These are phyloP conservation scores for Staphylotrichum longicolle DNA, from an alignment of 495 filamentous ascomycete species.

Conservation along the genomic window DNA sequence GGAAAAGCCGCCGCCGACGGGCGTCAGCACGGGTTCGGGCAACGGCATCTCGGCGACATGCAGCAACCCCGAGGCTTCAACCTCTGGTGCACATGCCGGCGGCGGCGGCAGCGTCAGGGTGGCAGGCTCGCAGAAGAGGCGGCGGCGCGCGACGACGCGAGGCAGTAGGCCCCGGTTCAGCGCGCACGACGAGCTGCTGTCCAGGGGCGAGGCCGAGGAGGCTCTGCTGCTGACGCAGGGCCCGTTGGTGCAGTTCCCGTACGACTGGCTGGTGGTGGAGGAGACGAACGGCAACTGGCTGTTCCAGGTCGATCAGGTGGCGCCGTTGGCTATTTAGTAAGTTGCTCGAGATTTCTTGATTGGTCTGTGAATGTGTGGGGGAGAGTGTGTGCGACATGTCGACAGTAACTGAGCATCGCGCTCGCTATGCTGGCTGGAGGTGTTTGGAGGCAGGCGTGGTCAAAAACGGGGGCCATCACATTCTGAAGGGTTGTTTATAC, in stretches of 20 bases:
- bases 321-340: slow-evolving; percentile 97
- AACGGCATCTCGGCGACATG: slow-evolving; percentile 8
- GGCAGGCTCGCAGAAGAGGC: slow-evolving; percentile 42
- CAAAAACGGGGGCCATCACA: background rate
- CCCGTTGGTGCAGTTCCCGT: slow-evolving; percentile 85
- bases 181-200: slow-evolving; percentile 61
- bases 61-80: slow-evolving; percentile 15
- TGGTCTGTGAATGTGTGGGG: background rate
- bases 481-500: background rate
- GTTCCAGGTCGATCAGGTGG: slow-evolving; percentile 92
- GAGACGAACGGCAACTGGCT: slow-evolving; percentile 95
- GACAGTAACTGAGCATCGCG: slow-evolving; percentile 12
- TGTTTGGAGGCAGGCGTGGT: background rate
- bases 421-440: background rate
- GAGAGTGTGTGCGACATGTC: background rate
- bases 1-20: slow-evolving; percentile 41
- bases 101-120: slow-evolving; percentile 11
- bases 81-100: background rate
- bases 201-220: slow-evolving; percentile 70
- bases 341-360: slow-evolving; percentile 34
- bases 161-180: slow-evolving; percentile 69
- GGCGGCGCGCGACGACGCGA: slow-evolving; percentile 74
- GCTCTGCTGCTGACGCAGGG: slow-evolving; percentile 82
- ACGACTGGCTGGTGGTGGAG: slow-evolving; percentile 89
- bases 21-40: slow-evolving; percentile 24